Conservation (phyloP, 2,329 filamentous ascomycete genomes). For the Colletotrichum brevisporum region DNA sequence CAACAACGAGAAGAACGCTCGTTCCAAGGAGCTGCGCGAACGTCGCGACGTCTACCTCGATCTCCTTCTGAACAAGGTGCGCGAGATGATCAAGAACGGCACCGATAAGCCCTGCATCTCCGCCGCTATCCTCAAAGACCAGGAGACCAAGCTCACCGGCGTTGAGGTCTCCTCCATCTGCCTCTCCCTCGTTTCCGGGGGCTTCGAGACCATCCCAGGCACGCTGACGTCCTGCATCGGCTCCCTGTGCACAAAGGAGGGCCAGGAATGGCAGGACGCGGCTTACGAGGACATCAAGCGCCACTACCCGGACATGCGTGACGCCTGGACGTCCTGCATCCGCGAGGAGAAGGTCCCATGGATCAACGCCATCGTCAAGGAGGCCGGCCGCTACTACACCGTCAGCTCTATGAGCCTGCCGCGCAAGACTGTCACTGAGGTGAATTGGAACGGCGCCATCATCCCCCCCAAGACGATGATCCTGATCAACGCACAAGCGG, state of each 20-base stretch:
- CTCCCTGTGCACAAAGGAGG: slow-evolving; percentile 77
- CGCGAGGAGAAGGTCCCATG: slow-evolving; percentile 83
- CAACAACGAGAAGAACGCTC: slow-evolving; percentile 71
- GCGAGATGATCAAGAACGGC: slow-evolving; percentile 54
- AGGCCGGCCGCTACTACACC: slow-evolving; percentile 83
- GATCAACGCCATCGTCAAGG: slow-evolving; percentile 83
- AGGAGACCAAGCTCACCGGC: slow-evolving; percentile 58
- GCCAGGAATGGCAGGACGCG: slow-evolving; percentile 78
- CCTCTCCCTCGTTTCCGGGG: slow-evolving; percentile 85
- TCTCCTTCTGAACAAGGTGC: slow-evolving; percentile 74
- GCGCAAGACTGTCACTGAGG: slow-evolving; percentile 78
- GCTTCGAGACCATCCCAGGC: slow-evolving; percentile 84
- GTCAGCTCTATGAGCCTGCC: slow-evolving; percentile 88
- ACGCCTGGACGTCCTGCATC: slow-evolving; percentile 82
- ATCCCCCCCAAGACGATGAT: slow-evolving; percentile 85
- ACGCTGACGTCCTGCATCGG: slow-evolving; percentile 86
- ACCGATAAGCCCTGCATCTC: slow-evolving; percentile 59
- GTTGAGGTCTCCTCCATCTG: slow-evolving; percentile 86
- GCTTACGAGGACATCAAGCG: slow-evolving; percentile 79
- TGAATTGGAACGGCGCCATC: slow-evolving; percentile 74
- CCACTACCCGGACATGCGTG: slow-evolving; percentile 76
- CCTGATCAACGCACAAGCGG: slow-evolving; percentile 66
- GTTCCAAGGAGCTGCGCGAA: slow-evolving; percentile 75
- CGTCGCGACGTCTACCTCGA: slow-evolving; percentile 77
- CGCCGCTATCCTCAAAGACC: slow-evolving; percentile 68